phyloP scores from a whole-genome alignment of 129 eudicot species.

The Flaveria linearis region DNA sequence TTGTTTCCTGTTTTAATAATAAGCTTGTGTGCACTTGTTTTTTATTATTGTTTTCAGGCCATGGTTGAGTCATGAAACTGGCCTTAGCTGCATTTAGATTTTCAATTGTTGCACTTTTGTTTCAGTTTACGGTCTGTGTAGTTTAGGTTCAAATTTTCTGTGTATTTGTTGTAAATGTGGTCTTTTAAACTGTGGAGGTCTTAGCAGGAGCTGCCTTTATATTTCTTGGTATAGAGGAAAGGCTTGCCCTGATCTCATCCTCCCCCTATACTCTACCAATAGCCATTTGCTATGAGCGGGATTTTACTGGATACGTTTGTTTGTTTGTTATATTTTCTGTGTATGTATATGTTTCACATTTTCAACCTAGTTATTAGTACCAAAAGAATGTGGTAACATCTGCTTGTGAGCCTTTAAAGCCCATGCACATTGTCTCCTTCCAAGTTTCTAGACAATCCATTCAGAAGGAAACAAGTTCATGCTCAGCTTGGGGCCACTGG shows the following conservation, averaged over 20 bases:
- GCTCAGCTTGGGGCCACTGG: background rate
- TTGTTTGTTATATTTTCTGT: background rate
- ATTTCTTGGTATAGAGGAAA: no score
- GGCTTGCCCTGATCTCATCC: no score
- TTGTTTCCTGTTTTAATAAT: background rate
- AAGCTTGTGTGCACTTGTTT: background rate
- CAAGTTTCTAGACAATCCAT: background rate
- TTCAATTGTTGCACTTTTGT: constrained; percentile 6
- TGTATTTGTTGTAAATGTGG: no score
- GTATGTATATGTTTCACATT: background rate
- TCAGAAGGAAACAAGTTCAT: background rate
- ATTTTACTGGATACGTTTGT: no score
- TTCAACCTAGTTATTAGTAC: background rate
- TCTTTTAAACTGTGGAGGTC: no score
- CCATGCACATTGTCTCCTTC: background rate
- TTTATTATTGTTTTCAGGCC: background rate
- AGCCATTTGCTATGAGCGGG: no score
- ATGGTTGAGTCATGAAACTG: background rate
- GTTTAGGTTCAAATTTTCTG: background rate
- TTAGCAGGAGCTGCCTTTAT: no score
- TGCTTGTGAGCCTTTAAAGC: background rate
- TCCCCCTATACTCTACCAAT: no score
- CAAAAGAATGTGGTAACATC: background rate
- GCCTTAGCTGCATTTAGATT: background rate
- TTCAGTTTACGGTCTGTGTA: background rate